Percentiles rank a stretch among this genome's conserved stretches.
phyloP scores from a whole-genome alignment of 2,329 filamentous ascomycete species.

The Lachnellula cervina region DNA sequence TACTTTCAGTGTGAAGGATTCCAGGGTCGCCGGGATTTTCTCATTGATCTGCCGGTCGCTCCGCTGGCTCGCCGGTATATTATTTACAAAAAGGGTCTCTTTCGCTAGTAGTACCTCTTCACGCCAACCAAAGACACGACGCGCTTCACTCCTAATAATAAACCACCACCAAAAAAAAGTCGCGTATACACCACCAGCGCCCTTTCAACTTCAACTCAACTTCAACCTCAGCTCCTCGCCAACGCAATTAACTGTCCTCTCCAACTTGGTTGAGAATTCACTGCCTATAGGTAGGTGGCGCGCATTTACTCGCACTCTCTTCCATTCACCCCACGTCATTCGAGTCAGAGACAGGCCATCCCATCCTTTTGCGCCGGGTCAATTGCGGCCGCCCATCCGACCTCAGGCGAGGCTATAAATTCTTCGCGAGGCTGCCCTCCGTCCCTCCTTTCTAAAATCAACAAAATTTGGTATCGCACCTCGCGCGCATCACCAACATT shows the following conservation, averaged over 20 bases:
- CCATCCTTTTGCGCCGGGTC: conserved; percentile 6
- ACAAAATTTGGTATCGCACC: neutral
- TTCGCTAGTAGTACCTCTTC: conserved; percentile 22
- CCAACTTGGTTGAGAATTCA: neutral
- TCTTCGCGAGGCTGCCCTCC: conserved; percentile 14
- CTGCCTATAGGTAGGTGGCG: neutral
- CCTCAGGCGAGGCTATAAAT: conserved; percentile 10
- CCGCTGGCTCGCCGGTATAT: too few species aligned
- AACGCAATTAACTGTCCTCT: too few species aligned
- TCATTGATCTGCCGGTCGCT: too few species aligned
- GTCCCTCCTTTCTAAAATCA: neutral
- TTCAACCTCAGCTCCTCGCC: neutral
- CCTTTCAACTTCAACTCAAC: neutral
- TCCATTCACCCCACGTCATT: conserved; percentile 1
- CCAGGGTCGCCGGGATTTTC: neutral
- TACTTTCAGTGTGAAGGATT: too few species aligned
- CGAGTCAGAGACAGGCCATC: neutral
- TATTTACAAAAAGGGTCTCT: conserved; percentile 17
- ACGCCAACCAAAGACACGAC: neutral
- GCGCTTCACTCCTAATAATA: conserved; percentile 10
- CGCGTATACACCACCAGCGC: neutral
- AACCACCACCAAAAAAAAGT: neutral
- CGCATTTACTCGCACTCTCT: neutral
- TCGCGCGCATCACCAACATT: neutral
- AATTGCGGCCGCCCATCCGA: conserved; percentile 1